phyloP scores from a whole-genome alignment of 352 stramenopile genomes.

The Phytophthora syringae region DNA sequence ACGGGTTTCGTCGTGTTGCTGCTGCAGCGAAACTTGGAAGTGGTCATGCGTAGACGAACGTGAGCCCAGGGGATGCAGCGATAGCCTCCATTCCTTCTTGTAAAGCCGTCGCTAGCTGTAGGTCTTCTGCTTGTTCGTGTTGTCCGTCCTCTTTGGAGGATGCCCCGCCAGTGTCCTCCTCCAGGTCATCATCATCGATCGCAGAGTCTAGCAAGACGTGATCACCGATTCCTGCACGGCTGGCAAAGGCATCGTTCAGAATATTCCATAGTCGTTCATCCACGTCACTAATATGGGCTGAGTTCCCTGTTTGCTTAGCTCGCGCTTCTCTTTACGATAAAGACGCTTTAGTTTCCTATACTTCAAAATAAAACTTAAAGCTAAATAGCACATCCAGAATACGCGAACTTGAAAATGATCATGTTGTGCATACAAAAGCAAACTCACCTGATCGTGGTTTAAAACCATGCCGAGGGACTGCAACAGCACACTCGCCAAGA shows the following conservation, averaged over 20 bases:
- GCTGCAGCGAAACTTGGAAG: background rate
- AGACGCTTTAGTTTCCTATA: slow-evolving; percentile 14
- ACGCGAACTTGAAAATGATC: background rate
- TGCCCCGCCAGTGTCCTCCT: background rate
- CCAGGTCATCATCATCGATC: background rate
- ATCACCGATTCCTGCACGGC: background rate
- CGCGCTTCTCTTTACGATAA: slow-evolving; percentile 5
- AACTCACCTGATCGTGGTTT: slow-evolving; percentile 3
- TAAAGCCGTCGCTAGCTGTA: background rate
- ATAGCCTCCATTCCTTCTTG: slow-evolving; percentile 16
- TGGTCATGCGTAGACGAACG: background rate
- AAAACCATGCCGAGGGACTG: slow-evolving; percentile 4
- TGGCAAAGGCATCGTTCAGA: slow-evolving; percentile 9
- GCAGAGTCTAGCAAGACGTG: slow-evolving; percentile 7
- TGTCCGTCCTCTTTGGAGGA: background rate
- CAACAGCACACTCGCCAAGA: slow-evolving; percentile 10
- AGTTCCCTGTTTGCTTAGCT: background rate
- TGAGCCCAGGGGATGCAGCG: slow-evolving; percentile 1
- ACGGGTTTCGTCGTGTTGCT: slow-evolving; percentile 7
- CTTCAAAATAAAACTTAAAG: background rate
- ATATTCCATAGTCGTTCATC: slow-evolving; percentile 8
- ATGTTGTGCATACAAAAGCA: background rate
- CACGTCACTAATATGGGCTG: background rate
- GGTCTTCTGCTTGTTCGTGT: background rate
- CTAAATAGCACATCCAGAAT: background rate